These are phyloP conservation scores for Clonostachys chloroleuca DNA, from an alignment of 2,329 filamentous ascomycete genomes.

Conservation along the genomic window DNA sequence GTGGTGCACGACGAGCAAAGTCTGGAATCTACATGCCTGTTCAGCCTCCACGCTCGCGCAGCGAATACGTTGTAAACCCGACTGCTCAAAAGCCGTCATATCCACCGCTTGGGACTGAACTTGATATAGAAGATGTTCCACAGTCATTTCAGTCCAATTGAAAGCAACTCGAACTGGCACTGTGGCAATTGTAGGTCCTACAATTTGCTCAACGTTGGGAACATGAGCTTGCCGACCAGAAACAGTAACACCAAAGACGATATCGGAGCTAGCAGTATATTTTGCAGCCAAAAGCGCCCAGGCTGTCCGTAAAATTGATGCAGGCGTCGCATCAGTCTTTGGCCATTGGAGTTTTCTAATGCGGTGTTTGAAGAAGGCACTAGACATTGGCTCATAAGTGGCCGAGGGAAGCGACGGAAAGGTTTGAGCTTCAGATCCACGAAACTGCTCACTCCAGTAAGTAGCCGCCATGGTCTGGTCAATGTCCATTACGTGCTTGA, in stretches of 20 bases:
- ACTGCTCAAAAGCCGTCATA: constrained; percentile 13
- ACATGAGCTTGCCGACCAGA: constrained; percentile 3
- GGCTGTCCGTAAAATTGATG: not conserved
- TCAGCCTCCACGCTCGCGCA: not conserved
- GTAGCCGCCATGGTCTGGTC: not conserved
- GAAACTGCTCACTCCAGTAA: not conserved
- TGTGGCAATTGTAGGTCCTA: constrained; percentile 4
- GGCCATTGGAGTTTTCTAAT: not conserved
- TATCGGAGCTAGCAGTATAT: not conserved
- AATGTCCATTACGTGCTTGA: constrained; percentile 18
- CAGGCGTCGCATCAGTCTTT: not conserved
- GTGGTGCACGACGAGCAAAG: constrained; percentile 18
- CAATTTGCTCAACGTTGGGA: constrained; percentile 1
- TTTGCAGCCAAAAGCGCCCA: not conserved
- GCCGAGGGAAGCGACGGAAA: not conserved
- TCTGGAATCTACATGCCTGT: constrained; percentile 12
- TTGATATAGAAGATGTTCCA: not conserved
- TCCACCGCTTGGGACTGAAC: constrained; percentile 13
- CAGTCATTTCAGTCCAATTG: not conserved
- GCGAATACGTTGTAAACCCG: constrained; percentile 10
- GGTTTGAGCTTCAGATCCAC: not conserved
- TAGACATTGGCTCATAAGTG: constrained; percentile 3
- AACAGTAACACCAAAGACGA: constrained; percentile 4
- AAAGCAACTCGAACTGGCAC: constrained; percentile 3
- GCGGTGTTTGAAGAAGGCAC: not conserved